Evolutionary conservation across 139 green algal genomes (phyloP), one percentile per base, ranked within the genome.

Genomic region (Eudorina sp.): DNA sequence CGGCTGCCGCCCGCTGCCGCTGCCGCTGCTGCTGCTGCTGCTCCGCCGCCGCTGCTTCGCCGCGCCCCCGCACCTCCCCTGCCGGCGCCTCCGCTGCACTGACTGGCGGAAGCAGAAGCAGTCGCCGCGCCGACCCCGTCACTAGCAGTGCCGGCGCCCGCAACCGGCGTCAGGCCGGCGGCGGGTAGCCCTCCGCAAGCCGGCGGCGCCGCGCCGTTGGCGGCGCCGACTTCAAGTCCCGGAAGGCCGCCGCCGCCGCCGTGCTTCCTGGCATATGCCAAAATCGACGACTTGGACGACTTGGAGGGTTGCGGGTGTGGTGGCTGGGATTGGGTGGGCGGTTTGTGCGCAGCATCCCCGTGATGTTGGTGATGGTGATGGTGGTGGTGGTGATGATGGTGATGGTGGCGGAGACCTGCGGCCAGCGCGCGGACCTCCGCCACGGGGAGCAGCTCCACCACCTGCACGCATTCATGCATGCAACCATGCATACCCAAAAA

Each of bases 401-500:
- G 62, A 16, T 25, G 6, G n/a, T 72, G 62, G 13, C 27, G 31
- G 21, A 31, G 27, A 25, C 11, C 3, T 34, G 40, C 40, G 0
- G 45, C 45, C 45, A 81, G 45, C 9, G 73, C 36, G 29, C 58
- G 55, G 25, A 85, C 29, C 11, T 85, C 55, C 40, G 78, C 53
- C 40, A 85, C 78, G 21, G 38, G 58, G 1, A 85, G 78, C 55
- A 85, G 78, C 38, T 43, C 46, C 27, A 58, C 78, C 19, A 85
- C 25, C 78, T 85, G 78, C 46, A 75, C 66, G 66, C n/a, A n/a
- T n/a, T n/a, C n/a, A n/a, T n/a, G n/a, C n/a, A n/a, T n/a, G n/a
- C n/a, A n/a, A n/a, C n/a, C n/a, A n/a, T n/a, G n/a, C n/a, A n/a
- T n/a, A n/a, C n/a, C n/a, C n/a, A n/a, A n/a, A n/a, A n/a, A n/a